Evolutionary conservation across 495 filamentous ascomycete genomes (phyloP), one percentile per base, ranked within the genome.

Genomic region (Penicillium turbatum): DNA sequence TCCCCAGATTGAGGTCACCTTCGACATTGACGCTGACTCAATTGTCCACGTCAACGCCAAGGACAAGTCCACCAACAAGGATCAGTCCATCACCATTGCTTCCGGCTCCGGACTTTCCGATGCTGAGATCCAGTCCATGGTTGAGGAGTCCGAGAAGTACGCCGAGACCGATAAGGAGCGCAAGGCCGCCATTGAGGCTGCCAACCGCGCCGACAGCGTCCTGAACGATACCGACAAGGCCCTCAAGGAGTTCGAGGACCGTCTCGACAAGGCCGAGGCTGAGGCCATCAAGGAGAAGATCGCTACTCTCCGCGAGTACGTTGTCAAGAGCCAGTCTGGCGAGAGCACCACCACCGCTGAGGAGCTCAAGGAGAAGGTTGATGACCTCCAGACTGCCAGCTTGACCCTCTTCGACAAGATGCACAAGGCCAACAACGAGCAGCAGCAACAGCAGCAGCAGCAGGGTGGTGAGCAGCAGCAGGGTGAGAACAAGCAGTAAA

Each of bases 401-500:
- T 81, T 98, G 77, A 95, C 86, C 72, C 84, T 97, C 60, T 98
- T 98, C 74, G 93, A 97, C 80, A 96, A 98, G 87, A 96, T 98
- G 90, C 93, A 98, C 85, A 95, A 95, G 81, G 90, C 95, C 44
- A 83, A 89, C 58, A 63, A 72, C 59, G 89, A 92, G 79, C 80
- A 88, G 72, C 82, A 71, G 74, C 82, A 43, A 17, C 41, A 48
- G 32, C 48, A 72, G 68, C 76, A 76, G 69, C 64, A 71, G 53
- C 73, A 76, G 63, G 67, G 65, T 50, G 70, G 72, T 59, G 86
- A 92, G 74, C 64, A 66, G 74, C 64, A 66, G 61, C 65, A 74
- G 72, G 85, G 86, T 56, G 90, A 97, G 83, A 95, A 90, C 78
- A 93, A 95, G 82, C 76, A 81, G 54, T 88, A 83, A 85, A 66